A percentile compares a stretch with the other conserved stretches of the same genome.
phyloP scores from a whole-genome alignment of 345 rosid species.

The Populus tremula region DNA sequence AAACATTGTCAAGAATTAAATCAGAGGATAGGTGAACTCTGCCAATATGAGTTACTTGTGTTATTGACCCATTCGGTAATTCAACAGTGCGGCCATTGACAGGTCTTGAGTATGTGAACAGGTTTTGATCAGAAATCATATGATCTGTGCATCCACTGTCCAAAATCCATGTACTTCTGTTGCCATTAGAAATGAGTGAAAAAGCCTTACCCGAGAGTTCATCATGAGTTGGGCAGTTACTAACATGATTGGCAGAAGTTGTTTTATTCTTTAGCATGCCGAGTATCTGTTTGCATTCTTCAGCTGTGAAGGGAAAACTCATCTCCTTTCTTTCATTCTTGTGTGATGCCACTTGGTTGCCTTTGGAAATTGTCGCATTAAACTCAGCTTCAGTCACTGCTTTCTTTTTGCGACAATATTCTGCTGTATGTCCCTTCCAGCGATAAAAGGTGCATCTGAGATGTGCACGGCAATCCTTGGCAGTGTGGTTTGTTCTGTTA shows the following conservation, averaged over 20 bases:
- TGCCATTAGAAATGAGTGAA: too few species aligned
- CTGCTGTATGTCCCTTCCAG: not conserved
- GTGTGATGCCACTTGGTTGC: too few species aligned
- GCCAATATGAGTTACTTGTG: too few species aligned
- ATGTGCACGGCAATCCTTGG: not conserved
- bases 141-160: not conserved
- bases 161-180: not conserved
- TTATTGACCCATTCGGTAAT: too few species aligned
- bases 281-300: not conserved
- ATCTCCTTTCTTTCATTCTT: not conserved
- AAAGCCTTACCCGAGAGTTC: not conserved
- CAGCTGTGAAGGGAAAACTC: not conserved
- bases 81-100: too few species aligned
- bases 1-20: too few species aligned
- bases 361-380: too few species aligned
- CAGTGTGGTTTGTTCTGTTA: not conserved
- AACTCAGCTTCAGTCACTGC: not conserved
- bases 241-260: not conserved
- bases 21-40: too few species aligned
- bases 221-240: not conserved
- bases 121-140: not conserved
- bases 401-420: not conserved
- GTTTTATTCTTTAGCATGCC: not conserved
- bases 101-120: not conserved
- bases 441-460: not conserved